Evolutionary conservation across 257 asterid genomes (phyloP).

Genomic region (Solanum peruvianum): DNA sequence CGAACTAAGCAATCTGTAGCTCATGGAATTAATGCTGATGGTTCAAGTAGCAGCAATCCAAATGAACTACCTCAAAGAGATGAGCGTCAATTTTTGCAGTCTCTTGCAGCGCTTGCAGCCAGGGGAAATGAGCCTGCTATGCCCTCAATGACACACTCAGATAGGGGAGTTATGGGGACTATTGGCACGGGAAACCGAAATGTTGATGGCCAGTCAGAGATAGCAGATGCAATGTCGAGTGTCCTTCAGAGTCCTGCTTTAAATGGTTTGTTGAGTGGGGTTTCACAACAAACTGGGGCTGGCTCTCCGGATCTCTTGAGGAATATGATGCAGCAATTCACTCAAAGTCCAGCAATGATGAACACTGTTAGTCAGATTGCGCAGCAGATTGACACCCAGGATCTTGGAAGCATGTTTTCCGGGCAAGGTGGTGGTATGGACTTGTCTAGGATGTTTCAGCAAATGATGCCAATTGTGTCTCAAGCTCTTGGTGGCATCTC

Average conservation of each 20-base stretch:
- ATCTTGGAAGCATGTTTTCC: slow-evolving; percentile 68
- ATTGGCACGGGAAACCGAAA: slow-evolving; percentile 19
- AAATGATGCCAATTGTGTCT: slow-evolving; percentile 95
- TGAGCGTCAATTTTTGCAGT: slow-evolving; percentile 67
- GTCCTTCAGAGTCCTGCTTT: slow-evolving; percentile 67
- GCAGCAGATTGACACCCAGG: slow-evolving; percentile 73
- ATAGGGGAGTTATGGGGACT: slow-evolving; percentile 15
- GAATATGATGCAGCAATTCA: slow-evolving; percentile 66
- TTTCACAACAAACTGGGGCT: slow-evolving; percentile 83
- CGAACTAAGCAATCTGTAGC: slow-evolving; percentile 37
- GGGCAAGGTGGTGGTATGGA: slow-evolving; percentile 66
- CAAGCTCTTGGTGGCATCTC: slow-evolving; percentile 72
- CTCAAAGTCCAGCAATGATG: slow-evolving; percentile 82
- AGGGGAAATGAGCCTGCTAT: slow-evolving; percentile 19
- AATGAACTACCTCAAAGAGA: slow-evolving; percentile 27
- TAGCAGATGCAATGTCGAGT: slow-evolving; percentile 65
- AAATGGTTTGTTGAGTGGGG: slow-evolving; percentile 65
- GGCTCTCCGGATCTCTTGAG: slow-evolving; percentile 88
- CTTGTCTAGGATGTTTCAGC: slow-evolving; percentile 85
- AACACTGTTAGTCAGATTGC: slow-evolving; percentile 80
- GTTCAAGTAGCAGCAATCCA: slow-evolving; percentile 31
- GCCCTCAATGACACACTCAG: slow-evolving; percentile 17
- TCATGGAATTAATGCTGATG: slow-evolving; percentile 22
- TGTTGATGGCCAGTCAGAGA: slow-evolving; percentile 27
- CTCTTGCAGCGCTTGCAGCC: slow-evolving; percentile 45